Conservation (phyloP, 768 basidiomycete genomes). For the Mycena crocata region DNA sequence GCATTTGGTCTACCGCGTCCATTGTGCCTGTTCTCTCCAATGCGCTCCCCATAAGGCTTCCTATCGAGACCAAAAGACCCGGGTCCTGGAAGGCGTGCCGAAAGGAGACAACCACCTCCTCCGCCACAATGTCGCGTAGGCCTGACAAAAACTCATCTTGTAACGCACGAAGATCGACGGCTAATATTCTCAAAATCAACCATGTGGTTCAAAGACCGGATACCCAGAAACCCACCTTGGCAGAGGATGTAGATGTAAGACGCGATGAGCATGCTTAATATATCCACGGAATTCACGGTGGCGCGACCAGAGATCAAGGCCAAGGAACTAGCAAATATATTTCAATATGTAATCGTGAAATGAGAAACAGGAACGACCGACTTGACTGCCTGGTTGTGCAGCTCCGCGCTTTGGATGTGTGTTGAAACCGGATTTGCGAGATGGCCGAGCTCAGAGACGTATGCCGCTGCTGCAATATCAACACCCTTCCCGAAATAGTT, state of each 20-base stretch:
- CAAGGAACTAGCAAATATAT: slow-evolving; percentile 30
- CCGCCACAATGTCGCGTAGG: slow-evolving; percentile 60
- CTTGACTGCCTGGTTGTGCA: slow-evolving; percentile 90
- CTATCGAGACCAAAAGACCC: too few relatives aligned
- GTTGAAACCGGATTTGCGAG: slow-evolving; percentile 83
- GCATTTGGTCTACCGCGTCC: slow-evolving; percentile 79
- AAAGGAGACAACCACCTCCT: too few relatives aligned
- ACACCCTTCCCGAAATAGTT: slow-evolving; percentile 85
- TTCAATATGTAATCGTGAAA: too few relatives aligned
- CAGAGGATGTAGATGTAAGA: slow-evolving; percentile 80
- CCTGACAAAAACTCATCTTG: slow-evolving; percentile 68
- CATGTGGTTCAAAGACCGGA: neutral
- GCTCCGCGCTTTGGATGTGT: slow-evolving; percentile 83
- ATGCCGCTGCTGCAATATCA: slow-evolving; percentile 84
- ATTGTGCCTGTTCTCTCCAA: slow-evolving; percentile 77
- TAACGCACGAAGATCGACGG: slow-evolving; percentile 82
- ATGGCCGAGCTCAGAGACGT: slow-evolving; percentile 82
- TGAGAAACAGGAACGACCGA: too few relatives aligned
- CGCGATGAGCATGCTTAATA: slow-evolving; percentile 77
- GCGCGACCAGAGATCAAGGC: slow-evolving; percentile 77
- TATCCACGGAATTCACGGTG: slow-evolving; percentile 82
- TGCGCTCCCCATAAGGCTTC: slow-evolving; percentile 56
- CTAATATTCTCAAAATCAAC: slow-evolving; percentile 44
- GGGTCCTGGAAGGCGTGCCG: too few relatives aligned
- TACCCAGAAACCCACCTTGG: slow-evolving; percentile 59